Base-by-base conservation (phyloP, 768 basidiomycete species). In the Rhizopogon salebrosus region DNA sequence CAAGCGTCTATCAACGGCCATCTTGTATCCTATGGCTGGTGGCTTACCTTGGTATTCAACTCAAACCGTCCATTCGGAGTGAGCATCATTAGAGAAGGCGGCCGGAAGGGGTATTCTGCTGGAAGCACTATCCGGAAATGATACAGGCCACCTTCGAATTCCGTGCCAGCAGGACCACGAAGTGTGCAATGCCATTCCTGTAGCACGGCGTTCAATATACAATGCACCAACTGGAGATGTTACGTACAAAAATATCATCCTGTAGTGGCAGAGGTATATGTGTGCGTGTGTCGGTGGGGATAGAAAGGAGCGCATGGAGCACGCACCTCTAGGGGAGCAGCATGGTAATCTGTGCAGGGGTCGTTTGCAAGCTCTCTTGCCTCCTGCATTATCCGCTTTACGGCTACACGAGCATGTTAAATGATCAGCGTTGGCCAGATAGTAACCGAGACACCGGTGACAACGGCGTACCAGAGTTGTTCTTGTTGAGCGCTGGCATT, bases 21-120 rank as follows among this genome's bases (percentile, higher is more conserved):
- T 13, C 29, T 14, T 1, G 51, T 22, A 35, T 31, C 16, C 31
- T 13, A 46, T 46, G n/a, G 6, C 31, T 34, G 35, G 7, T 40
- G 42, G 56, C 78, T 54, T 62, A 91, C 94, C 85, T 95, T 95
- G 49, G 93, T 92, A 64, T 95, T 93, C 41, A 94, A 77, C 70
- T 98, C 95, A 62, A 98, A 98, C 41, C 95, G 82, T n/a, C 95
- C 95, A 58, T 89, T 95, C 6, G 95, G 95, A 11, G 95, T 98
- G 41, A 98, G 83, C 75, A 98, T 83, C 84, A 95, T 89, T 64
- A 98, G 84, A 43, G 94, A 92, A 22, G 95, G 95, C 29, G 95
- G 93, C 56, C 92, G 84, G 73, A 98, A 97, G 29, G 95, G 95
- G 68, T 98, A 98, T 74, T 93, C 91, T 49, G 93, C 85, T 11